Evolutionary conservation across 2,329 filamentous ascomycete genomes (phyloP).

Genomic region (Fusarium papillatum): DNA sequence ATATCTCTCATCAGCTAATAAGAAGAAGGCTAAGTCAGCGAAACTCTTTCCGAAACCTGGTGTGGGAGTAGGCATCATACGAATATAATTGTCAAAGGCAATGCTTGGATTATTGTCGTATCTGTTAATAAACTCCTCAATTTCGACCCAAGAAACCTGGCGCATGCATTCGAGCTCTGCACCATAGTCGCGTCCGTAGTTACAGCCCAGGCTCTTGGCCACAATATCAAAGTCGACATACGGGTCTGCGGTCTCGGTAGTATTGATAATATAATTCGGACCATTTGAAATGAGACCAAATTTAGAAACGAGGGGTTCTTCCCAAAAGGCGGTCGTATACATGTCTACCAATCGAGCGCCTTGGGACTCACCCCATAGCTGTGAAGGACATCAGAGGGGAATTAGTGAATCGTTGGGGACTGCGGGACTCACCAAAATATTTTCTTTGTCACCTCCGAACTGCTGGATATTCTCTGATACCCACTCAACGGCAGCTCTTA

Average conservation of each 20-base stretch:
- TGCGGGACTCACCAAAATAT: not conserved
- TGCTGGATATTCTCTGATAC: not conserved
- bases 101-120: not conserved
- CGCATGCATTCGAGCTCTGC: not conserved
- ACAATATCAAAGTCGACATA: not conserved
- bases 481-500: not conserved
- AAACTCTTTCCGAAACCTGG: too few species aligned
- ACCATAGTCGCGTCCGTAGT: not conserved
- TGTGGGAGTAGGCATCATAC: too few species aligned
- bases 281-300: not conserved
- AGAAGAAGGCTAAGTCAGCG: not conserved
- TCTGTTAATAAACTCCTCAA: not conserved
- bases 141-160: not conserved
- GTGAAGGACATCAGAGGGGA: not conserved
- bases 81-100: not conserved
- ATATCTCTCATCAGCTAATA: not conserved
- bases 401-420: too few species aligned
- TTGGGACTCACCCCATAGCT: not conserved
- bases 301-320: not conserved
- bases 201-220: not conserved
- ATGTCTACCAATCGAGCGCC: not conserved
- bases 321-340: not conserved
- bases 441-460: not conserved
- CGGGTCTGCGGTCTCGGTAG: not conserved
- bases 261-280: not conserved